phyloP scores from a whole-genome alignment of 768 basidiomycete species.

The Suillus weaverae region DNA sequence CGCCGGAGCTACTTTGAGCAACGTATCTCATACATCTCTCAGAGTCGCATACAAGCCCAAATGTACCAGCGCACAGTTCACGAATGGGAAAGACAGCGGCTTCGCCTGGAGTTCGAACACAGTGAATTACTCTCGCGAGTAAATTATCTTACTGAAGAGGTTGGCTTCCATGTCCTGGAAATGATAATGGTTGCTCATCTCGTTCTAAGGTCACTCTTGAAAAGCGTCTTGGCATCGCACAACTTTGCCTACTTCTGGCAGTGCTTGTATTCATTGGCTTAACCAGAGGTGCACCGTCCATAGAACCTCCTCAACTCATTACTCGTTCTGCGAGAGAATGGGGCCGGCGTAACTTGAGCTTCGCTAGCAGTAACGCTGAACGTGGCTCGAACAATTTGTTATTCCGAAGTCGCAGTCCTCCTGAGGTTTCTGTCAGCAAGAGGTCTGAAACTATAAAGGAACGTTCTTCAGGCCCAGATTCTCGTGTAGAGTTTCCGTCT shows the following conservation, averaged over 20 bases:
- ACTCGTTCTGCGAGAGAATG: conserved; percentile 46
- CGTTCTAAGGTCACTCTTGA: conserved; percentile 71
- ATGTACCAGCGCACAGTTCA: conserved; percentile 60
- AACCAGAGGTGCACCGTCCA: conserved; percentile 57
- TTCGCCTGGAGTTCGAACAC: conserved; percentile 69
- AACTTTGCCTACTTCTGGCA: conserved; percentile 78
- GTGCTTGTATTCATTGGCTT: conserved; percentile 86
- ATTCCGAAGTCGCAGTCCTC: conserved; percentile 34
- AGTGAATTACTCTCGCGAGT: conserved; percentile 67
- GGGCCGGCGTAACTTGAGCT: conserved; percentile 55
- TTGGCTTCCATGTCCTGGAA: conserved; percentile 28
- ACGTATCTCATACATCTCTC: not conserved
- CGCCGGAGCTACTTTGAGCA: not conserved
- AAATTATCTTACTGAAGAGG: conserved; percentile 80
- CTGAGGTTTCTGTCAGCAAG: conserved; percentile 12
- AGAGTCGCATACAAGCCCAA: conserved; percentile 74
- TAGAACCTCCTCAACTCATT: conserved; percentile 32
- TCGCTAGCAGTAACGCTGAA: conserved; percentile 52
- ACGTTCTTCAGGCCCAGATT: not conserved
- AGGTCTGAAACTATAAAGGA: conserved; percentile 12
- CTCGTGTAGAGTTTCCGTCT: not conserved
- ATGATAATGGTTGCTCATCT: conserved; percentile 2
- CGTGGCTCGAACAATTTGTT: conserved; percentile 21
- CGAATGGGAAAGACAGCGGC: conserved; percentile 70
- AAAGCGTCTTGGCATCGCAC: conserved; percentile 86